A percentile compares a stretch with the other conserved stretches of the same genome.
phyloP scores from a whole-genome alignment of 257 asterid genomes.

The Solanum ossicruentum region DNA sequence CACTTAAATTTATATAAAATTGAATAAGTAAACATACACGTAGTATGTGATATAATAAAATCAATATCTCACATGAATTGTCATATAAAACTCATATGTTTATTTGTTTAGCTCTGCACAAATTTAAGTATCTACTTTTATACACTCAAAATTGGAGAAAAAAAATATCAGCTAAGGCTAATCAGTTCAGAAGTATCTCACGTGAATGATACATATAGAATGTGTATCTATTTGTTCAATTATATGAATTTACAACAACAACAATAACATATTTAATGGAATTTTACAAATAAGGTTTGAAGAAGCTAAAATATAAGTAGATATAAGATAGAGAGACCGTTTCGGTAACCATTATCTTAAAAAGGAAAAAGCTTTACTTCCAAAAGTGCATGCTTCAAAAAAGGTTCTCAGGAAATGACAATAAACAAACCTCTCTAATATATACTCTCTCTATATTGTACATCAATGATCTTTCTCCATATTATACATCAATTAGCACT shows the following conservation, averaged over 20 bases:
- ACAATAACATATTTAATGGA: too few relatives aligned
- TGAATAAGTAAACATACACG: not conserved
- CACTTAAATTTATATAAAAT: not conserved
- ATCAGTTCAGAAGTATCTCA: not conserved
- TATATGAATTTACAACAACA: too few relatives aligned
- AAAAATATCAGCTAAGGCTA: not conserved
- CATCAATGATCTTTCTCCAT: not conserved
- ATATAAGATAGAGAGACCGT: too few relatives aligned
- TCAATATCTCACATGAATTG: not conserved
- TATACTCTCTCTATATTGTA: conserved; percentile 17
- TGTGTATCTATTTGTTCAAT: not conserved
- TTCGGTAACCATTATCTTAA: too few relatives aligned
- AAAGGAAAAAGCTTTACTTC: conserved; percentile 10
- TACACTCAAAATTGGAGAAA: not conserved
- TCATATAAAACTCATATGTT: not conserved
- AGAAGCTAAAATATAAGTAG: too few relatives aligned
- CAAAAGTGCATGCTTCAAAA: conserved; percentile 32
- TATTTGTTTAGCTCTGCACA: not conserved
- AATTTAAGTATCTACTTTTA: not conserved
- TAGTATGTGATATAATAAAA: not conserved
- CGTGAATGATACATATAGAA: not conserved
- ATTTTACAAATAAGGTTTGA: too few relatives aligned
- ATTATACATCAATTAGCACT: not conserved
- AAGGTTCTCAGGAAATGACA: conserved; percentile 16
- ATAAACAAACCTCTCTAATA: conserved; percentile 12